Base-by-base conservation (phyloP, 2,329 filamentous ascomycete genomes). In the Pleurostoma richardsiae region DNA sequence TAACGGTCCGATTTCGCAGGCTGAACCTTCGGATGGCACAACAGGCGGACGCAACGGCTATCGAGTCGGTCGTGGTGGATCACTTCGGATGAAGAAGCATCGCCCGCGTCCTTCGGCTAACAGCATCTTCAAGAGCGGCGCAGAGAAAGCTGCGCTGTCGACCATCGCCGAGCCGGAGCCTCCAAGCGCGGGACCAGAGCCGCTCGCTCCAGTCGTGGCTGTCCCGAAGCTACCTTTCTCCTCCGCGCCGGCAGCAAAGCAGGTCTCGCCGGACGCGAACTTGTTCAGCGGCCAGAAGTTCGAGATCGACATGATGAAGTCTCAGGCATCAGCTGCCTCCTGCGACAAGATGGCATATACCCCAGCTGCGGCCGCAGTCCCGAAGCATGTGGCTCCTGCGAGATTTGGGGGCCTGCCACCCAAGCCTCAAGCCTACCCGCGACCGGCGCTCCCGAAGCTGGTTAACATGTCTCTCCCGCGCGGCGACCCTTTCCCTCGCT, bases 11-110 rank as follows among this genome's bases (percentile, higher is more conserved):
- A 19, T 19, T 19, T 19, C 19, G 2, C 19, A 19, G 19, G 19
- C 19, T 19, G 19, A 19, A 19, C 19, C 19, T 19, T 19, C 19
- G 19, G 19, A 19, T 19, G 19, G 19, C 19, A 19, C 19, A 19
- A 19, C 19, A 19, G 19, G 19, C 19, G 19, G 19, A 19, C 52
- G 45, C 7, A 53, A 51, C 10, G 50, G 49, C 11, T 68, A 60
- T 26, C 55, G 61, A 30, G 49, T 54, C 38, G 51, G 56, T 29
- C 57, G 55, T 8, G 64, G 63, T n/a, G 64, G 63, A 27, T 68
- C 67, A 4, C 54, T 68, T 30, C 59, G 58, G 7, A 47, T 66
- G 27, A 39, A 36, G 47, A 47, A 46, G 31, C 31, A 40, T 19
- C 44, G 29, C 4, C 44, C 40, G 29, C 40, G 43, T 48, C 8